Base-by-base conservation (phyloP, 371 early-diverging fungal genomes). In the Dentiscutata heterogama region DNA sequence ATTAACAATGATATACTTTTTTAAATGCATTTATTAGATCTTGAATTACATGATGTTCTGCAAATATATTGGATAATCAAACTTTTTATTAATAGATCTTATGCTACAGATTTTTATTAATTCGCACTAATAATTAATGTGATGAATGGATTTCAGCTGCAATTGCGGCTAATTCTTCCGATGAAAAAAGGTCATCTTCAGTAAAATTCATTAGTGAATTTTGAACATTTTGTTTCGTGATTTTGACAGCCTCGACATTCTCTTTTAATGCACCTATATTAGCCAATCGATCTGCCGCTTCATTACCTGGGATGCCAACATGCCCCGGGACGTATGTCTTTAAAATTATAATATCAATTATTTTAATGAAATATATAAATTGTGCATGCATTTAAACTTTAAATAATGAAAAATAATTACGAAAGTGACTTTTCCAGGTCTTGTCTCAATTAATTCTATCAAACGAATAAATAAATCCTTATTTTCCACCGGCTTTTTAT, bases 391-490 rank as follows among this genome's bases (percentile, higher is more conserved):
- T 46, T 42, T 46, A 46, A 46, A 46, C 46, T 46, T 46, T 11
- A 46, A 46, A 46, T 46, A 10, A 22, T 39, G 13, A 51, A 53
- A 39, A 75, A n/a, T 22, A 51, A 73, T 87, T 87, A 91, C 89
- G 84, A 94, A 86, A 16, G 84, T 58, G 39, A 94, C 84, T 50
- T 83, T 67, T 61, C 87, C 87, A 54, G 83, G 63, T 68, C 90
- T 83, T 29, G 51, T 58, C 10, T 83, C 75, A 18, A 91, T 84
- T 58, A 89, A 81, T 0, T 68, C 50, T 14, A 94, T 83, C 8
- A 94, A 84, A 3, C 82, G 61, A 80, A 87, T 85, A 85, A 96
- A 92, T 27, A 96, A 82, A 84, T 96, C 97, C 82, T 91, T 86
- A 83, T 96, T 96, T 82, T 90, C 78, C 2, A 96, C 94, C 0